These are phyloP conservation scores for Leishmania martiniquensis DNA, from an alignment of 208 protist species.

Conservation along the genomic window DNA sequence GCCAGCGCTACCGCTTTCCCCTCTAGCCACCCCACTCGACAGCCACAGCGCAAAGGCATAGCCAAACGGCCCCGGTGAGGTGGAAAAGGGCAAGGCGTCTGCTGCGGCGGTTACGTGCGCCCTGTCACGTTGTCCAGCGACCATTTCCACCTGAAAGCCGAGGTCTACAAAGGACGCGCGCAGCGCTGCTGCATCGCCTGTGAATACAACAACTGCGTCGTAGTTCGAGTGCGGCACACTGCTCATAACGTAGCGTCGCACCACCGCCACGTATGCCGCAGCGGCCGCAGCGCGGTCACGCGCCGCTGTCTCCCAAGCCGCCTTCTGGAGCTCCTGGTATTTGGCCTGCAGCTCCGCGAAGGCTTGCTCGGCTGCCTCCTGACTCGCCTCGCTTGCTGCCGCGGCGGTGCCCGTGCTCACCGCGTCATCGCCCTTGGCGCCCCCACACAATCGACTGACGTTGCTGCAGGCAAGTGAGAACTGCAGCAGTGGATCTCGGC, in stretches of 20 bases:
- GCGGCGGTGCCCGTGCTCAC: neutral
- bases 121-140: constrained; percentile 6
- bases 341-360: constrained; percentile 51
- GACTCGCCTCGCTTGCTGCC: constrained; percentile 20
- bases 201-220: constrained; percentile 69
- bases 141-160: constrained; percentile 41
- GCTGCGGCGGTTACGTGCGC: constrained; percentile 41
- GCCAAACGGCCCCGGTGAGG: constrained; percentile 54
- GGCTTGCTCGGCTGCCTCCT: constrained; percentile 54
- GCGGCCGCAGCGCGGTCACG: constrained; percentile 42
- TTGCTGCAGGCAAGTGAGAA: constrained; percentile 88
- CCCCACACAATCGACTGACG: constrained; percentile 40
- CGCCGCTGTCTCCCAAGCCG: constrained; percentile 54
- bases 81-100: constrained; percentile 11
- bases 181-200: constrained; percentile 33
- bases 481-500: constrained; percentile 77
- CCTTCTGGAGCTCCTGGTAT: constrained; percentile 47
- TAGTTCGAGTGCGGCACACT: constrained; percentile 62
- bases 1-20: neutral
- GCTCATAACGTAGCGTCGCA: constrained; percentile 49
- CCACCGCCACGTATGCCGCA: constrained; percentile 53
- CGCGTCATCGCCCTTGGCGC: neutral
- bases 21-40: neutral
- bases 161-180: constrained; percentile 20
- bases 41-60: constrained; percentile 49